Percentiles rank a stretch among this genome's conserved stretches.
Evolutionary conservation across 176 grass and related monocot genomes (phyloP).

Genomic region (Secale cereale): DNA sequence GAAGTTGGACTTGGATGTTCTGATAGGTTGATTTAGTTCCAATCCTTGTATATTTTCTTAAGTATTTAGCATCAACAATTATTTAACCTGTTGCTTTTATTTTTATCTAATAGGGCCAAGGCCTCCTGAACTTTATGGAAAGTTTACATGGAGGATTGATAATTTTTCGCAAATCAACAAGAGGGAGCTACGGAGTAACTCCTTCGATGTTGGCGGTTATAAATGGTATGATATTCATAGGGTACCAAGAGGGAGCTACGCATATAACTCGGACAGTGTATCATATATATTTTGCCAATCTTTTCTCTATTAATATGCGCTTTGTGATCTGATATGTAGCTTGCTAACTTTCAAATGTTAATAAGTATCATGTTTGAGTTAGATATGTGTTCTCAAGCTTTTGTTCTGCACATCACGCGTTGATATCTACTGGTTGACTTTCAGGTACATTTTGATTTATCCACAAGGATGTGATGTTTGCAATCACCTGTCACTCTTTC

Average conservation of each 20-base stretch:
- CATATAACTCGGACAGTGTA: background rate
- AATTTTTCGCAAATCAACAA: conserved; percentile 97
- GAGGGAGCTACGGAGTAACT: conserved; percentile 85
- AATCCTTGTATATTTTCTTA: background rate
- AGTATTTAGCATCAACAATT: conserved; percentile 1
- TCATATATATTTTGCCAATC: background rate
- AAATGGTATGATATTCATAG: conserved; percentile 63
- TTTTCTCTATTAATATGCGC: background rate
- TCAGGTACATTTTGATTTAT: conserved; percentile 98
- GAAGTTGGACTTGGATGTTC: background rate
- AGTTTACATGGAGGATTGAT: conserved; percentile 97
- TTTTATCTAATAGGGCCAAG: conserved; percentile 67
- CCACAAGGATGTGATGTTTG: conserved; percentile 98
- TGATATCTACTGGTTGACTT: conserved; percentile 36
- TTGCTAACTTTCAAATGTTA: background rate
- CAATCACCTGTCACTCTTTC: conserved; percentile 98
- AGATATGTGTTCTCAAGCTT: background rate
- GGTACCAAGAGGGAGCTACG: background rate
- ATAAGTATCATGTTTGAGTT: background rate
- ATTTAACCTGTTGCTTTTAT: conserved; percentile 31
- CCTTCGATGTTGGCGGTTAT: conserved; percentile 96
- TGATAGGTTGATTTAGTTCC: conserved; percentile 11
- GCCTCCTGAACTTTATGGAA: conserved; percentile 82
- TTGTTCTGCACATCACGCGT: conserved; percentile 9
- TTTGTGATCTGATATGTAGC: background rate